A percentile compares a stretch with the other conserved stretches of the same genome.
phyloP scores from a whole-genome alignment of 225 moss, liverwort and hornwort genomes.

The Neckera pumila region DNA sequence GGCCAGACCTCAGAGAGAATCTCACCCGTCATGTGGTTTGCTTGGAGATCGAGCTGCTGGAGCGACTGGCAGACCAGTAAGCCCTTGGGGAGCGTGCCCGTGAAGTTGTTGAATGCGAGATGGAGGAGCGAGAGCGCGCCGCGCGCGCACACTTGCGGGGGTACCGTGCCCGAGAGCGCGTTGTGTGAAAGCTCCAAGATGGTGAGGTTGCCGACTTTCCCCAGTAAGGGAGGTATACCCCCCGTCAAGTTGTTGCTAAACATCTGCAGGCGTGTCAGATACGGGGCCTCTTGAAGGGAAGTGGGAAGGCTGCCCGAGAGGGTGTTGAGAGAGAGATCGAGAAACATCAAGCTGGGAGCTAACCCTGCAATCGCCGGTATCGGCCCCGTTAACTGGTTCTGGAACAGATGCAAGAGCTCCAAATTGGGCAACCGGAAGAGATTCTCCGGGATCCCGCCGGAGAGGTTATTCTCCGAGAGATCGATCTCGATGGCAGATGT shows the following conservation, averaged over 20 bases:
- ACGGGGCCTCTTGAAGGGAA: neutral
- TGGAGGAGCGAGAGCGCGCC: slow-evolving; percentile 16
- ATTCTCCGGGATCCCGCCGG: slow-evolving; percentile 22
- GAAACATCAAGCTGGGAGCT: slow-evolving; percentile 1
- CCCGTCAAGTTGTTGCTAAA: slow-evolving; percentile 46
- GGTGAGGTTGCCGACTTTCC: slow-evolving; percentile 18
- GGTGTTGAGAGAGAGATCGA: slow-evolving; percentile 40
- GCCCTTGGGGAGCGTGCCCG: slow-evolving; percentile 21
- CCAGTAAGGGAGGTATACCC: slow-evolving; percentile 33
- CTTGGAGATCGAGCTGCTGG: slow-evolving; percentile 19
- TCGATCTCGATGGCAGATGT: slow-evolving; percentile 29
- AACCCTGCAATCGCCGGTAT: slow-evolving; percentile 23
- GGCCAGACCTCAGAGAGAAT: slow-evolving; percentile 6
- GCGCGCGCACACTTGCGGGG: slow-evolving; percentile 19
- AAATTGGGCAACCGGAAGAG: slow-evolving; percentile 25
- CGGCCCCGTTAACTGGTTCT: slow-evolving; percentile 31
- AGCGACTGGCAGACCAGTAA: slow-evolving; percentile 15
- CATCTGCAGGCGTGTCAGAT: slow-evolving; percentile 21
- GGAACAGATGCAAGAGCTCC: slow-evolving; percentile 24
- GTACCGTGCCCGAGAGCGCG: slow-evolving; percentile 26
- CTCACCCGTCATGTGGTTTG: slow-evolving; percentile 17
- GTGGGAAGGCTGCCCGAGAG: slow-evolving; percentile 34
- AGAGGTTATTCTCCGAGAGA: slow-evolving; percentile 35
- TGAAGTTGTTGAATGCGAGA: slow-evolving; percentile 15
- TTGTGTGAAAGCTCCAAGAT: slow-evolving; percentile 35